Evolutionary conservation across 1,284 basidiomycete genomes (phyloP), one percentile per base, ranked within the genome.

Genomic region (Cutaneotrichosporon sp.): DNA sequence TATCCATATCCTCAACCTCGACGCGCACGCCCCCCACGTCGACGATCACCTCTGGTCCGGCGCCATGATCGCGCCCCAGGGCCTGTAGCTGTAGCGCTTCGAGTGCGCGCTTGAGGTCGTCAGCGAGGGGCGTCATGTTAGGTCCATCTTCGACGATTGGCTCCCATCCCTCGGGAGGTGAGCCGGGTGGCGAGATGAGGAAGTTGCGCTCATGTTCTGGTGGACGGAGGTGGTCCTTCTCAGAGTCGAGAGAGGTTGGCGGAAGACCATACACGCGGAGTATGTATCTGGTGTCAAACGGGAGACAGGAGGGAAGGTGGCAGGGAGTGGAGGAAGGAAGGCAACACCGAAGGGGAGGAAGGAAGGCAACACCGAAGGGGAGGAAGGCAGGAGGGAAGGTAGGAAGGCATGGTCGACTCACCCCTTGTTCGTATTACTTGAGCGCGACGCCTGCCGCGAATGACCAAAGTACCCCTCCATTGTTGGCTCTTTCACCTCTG

Each of bases 141-240:
- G 97, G 96, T 7, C 92, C 92, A 22, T 96, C 94, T 81, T 99
- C 97, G 51, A 83, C 82, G 65, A 94, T 87, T 34, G 87, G 92
- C 75, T 97, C 93, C 96, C 96, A 99, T 1, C 96, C 96, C 2
- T 97, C 89, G 0, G 96, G 96, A 0, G 97, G 96, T 0, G 92
- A 95, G n/a, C 96, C 97, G 1, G 97, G 97, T 0, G 96, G 96
- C 0, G 94, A 97, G 71, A 99, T 96, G 60, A 99, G 85, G 81
- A 98, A 98, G 82, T 99, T 98, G 82, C 92, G 92, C 72, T 92
- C 90, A 46, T 88, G 75, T 0, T 85, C 82, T 0, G 96, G 96
- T 0, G 92, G 91, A 32, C 84, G 85, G 53, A 97, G 86, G 71
- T 89, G 67, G 30, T 70, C 67, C 31, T 71, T 81, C 76, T 49